Base-by-base conservation (phyloP, 202 grass and related monocot genomes). In the Zizania palustris region DNA sequence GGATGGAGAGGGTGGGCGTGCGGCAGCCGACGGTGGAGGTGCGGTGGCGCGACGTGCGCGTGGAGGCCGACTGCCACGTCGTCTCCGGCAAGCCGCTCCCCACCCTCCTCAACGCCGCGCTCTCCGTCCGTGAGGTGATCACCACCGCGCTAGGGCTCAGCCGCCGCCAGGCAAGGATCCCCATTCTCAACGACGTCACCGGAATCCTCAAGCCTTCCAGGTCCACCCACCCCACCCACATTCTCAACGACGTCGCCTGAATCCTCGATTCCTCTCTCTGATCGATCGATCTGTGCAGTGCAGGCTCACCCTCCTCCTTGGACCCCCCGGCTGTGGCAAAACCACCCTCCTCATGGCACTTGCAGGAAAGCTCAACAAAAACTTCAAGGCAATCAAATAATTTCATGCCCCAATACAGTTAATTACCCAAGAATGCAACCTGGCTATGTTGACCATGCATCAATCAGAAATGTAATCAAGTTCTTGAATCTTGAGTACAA, bases 131-230 rank as follows among this genome's bases (percentile, higher is more conserved):
- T 66, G 34, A 88, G 63, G 41, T 37, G 45, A 35, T 67, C 62
- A 43, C 62, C 41, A 19, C 41, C 72, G 19, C 88, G 69, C 74
- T 76, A 46, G 85, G 89, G 48, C 76, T 88, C 39, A 88, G 72
- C 42, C 48, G 49, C 20, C 83, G 66, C 65, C 76, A 83, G 76
- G 74, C 80, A 42, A 85, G 71, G 20, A 82, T 92, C 80, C 65
- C 69, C 61, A 89, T 93, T 72, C 72, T 93, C 38, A 90, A 90
- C 64, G 81, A 85, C 46, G 65, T 87, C 81, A 83, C 55, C 35
- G 90, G 90, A 18, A 59, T 93, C 68, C 63, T 93, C 77, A 93
- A 93, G 68, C 87, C 90, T 28, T 83, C 90, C 72, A 89, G 86
- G 90, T 73, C 11, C 80, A 73, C 45, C 65, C 71, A 51, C 21